Evolutionary conservation across 768 basidiomycete species (phyloP).

Genomic region (Chalciporus chontae): DNA sequence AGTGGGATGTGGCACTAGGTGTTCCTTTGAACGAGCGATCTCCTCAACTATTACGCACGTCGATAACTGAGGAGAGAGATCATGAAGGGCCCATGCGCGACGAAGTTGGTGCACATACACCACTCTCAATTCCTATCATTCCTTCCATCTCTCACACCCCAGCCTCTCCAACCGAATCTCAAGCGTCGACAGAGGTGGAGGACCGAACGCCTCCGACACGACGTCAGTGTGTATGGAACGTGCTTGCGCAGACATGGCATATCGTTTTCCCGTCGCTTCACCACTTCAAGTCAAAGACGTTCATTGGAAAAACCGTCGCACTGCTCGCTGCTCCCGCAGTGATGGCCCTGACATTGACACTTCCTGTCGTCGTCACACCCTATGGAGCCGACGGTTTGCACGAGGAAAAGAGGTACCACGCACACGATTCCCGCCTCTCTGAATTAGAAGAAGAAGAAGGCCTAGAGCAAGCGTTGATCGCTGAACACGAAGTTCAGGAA

Average conservation of each 20-base stretch:
- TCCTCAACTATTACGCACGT: constrained; percentile 31
- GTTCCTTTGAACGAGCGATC: constrained; percentile 53
- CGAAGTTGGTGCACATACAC: constrained; percentile 14
- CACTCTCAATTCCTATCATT: constrained; percentile 32
- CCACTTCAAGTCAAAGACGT: constrained; percentile 64
- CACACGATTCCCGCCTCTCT: constrained; percentile 45
- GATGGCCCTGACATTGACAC: constrained; percentile 77
- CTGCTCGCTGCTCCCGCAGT: constrained; percentile 87
- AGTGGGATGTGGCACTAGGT: constrained; percentile 51
- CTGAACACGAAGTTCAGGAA: constrained; percentile 70
- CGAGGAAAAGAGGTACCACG: constrained; percentile 28
- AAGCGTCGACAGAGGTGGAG: constrained; percentile 44
- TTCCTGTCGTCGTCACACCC: constrained; percentile 81
- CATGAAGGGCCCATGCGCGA: constrained; percentile 13
- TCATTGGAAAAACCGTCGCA: constrained; percentile 67
- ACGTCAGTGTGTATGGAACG: constrained; percentile 33
- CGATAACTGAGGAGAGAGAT: constrained; percentile 19
- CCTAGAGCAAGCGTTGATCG: constrained; percentile 62
- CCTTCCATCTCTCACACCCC: constrained; percentile 61
- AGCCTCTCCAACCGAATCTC: constrained; percentile 39
- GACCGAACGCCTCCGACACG: constrained; percentile 39
- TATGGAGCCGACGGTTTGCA: constrained; percentile 30
- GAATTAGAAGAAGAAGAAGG: constrained; percentile 81
- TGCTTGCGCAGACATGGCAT: constrained; percentile 45
- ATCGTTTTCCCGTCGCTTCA: constrained; percentile 85